Base-by-base conservation (phyloP, 176 grass and related monocot genomes). In the Rhynchospora tenuis region DNA sequence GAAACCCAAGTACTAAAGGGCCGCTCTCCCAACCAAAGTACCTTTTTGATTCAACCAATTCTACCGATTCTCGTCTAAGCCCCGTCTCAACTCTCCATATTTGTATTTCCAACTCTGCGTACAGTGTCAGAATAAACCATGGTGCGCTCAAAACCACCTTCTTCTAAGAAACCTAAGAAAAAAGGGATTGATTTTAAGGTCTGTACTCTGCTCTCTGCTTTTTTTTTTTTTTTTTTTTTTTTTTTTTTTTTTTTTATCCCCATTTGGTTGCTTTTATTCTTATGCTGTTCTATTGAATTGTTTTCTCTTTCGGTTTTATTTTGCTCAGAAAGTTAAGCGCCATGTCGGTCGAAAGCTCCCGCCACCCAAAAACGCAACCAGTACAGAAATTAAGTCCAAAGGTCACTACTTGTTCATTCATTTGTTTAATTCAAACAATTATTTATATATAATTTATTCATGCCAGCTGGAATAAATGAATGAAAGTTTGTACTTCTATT, bases 331-430 rank as follows among this genome's bases (percentile, higher is more conserved):
- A 85, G 88, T 91, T 68, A 98, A 90, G 86, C 91, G 84, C 63
- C 92, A 92, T 86, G 87, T 98, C 3, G 96, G 96, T n/a, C 86
- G 93, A 44, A 98, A 95, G 85, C 84, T 98, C 24, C 93, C 91
- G 31, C 96, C 91, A 5, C 51, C 96, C 11, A 95, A 90, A 84
- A 98, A 98, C 91, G 89, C 96, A 24, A 98, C 96, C 85, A 89
- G 90, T 71, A 91, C 88, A 38, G 79, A 93, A 64, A 94, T 98
- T 80, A 95, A 89, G 84, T 93, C 87, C 86, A 98, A 93, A 90
- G n/a, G 95, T 98, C 73, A 45, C 8, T 23, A 29, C 52, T 3
- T 38, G 7, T 7, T 8, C 14, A 2, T 56, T 38, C 15, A 15
- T 42, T 43, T 71, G 13, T 70, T 54, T 15, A 1, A 3, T 85